Evolutionary conservation across 2,329 filamentous ascomycete genomes (phyloP).

Genomic region (Biscogniauxia mediterranea): DNA sequence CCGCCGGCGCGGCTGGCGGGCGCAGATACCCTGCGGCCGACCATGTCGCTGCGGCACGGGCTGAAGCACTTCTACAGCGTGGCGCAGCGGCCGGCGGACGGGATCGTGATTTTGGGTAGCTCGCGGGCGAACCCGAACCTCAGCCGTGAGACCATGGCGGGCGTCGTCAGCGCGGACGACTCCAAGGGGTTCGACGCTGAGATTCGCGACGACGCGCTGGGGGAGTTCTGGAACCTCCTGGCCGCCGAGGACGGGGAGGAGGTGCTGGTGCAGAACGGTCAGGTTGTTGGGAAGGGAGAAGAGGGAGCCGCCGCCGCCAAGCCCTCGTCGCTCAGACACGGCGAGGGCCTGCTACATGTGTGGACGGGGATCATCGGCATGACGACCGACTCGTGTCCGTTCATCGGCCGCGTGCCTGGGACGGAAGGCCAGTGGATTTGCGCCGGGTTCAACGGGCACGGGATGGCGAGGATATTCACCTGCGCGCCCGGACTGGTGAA

Average conservation of each 20-base stretch:
- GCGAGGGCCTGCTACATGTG: slow-evolving; percentile 43
- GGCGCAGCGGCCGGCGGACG: slow-evolving; percentile 43
- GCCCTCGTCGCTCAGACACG: slow-evolving; percentile 26
- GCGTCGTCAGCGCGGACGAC: slow-evolving; percentile 39
- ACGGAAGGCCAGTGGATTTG: slow-evolving; percentile 46
- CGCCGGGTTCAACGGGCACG: slow-evolving; percentile 50
- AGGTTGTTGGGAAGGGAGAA: too few relatives aligned
- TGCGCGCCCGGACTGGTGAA: slow-evolving; percentile 44
- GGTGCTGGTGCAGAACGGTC: neutral
- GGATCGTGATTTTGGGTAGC: slow-evolving; percentile 42
- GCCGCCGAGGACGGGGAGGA: slow-evolving; percentile 19
- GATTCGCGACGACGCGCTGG: slow-evolving; percentile 37
- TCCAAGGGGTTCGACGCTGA: slow-evolving; percentile 37
- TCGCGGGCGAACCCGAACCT: slow-evolving; percentile 41
- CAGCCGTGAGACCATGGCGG: slow-evolving; percentile 28
- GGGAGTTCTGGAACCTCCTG: slow-evolving; percentile 36
- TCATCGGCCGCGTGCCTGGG: slow-evolving; percentile 41
- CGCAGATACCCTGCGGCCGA: slow-evolving; percentile 34
- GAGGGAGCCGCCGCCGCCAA: too few relatives aligned
- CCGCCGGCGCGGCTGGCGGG: slow-evolving; percentile 38
- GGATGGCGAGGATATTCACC: slow-evolving; percentile 46
- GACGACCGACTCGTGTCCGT: slow-evolving; percentile 45
- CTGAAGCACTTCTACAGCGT: slow-evolving; percentile 49
- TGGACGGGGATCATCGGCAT: slow-evolving; percentile 49
- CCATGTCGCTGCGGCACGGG: slow-evolving; percentile 45